Percentiles rank a stretch among this genome's conserved stretches.
Conservation (phyloP, 371 early-diverging fungal genomes). For the Chytridium lagenaria region DNA sequence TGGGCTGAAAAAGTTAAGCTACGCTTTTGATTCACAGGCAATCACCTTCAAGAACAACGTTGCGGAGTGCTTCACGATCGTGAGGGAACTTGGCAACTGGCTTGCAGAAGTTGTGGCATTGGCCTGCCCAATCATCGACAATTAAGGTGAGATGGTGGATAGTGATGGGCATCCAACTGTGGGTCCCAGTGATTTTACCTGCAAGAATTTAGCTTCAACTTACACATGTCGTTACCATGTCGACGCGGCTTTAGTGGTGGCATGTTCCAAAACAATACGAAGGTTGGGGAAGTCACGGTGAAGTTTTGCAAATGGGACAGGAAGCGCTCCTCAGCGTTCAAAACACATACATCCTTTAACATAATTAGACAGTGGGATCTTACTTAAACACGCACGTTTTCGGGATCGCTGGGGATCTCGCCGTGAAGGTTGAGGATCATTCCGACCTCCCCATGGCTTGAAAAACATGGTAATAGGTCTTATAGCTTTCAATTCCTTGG, state of each 20-base stretch:
- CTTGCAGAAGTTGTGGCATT: slow-evolving; percentile 96
- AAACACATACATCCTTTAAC: slow-evolving; percentile 78
- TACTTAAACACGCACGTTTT: slow-evolving; percentile 53
- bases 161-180: slow-evolving; percentile 94
- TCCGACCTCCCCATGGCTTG: slow-evolving; percentile 92
- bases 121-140: slow-evolving; percentile 97
- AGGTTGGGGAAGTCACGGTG: slow-evolving; percentile 90
- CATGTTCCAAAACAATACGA: slow-evolving; percentile 96
- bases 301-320: slow-evolving; percentile 81
- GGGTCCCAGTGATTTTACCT: slow-evolving; percentile 85
- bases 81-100: slow-evolving; percentile 96
- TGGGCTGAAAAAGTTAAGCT: slow-evolving; percentile 63
- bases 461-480: slow-evolving; percentile 90
- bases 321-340: slow-evolving; percentile 96
- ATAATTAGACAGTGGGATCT: neutral
- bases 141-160: slow-evolving; percentile 91
- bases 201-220: neutral
- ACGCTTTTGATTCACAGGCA: neutral
- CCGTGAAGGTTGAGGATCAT: slow-evolving; percentile 97
- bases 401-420: slow-evolving; percentile 87
- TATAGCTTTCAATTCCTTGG: slow-evolving; percentile 89
- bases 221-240: slow-evolving; percentile 56
- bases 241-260: slow-evolving; percentile 94
- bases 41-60: slow-evolving; percentile 76
- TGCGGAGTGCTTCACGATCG: slow-evolving; percentile 88